Base-by-base conservation (phyloP, 495 filamentous ascomycete genomes). In the Penicillium waksmanii region DNA sequence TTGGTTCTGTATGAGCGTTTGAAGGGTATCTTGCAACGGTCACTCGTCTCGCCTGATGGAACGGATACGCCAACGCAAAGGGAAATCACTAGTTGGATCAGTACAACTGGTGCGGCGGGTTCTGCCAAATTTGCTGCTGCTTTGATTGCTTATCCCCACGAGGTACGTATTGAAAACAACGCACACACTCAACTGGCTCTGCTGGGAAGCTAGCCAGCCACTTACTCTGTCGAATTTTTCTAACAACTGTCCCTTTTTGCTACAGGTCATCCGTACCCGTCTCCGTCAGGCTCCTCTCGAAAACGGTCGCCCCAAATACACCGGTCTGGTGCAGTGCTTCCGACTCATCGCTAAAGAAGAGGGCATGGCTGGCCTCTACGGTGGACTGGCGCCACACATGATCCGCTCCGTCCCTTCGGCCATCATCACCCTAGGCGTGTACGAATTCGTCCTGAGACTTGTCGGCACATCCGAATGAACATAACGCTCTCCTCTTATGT, bases 401-500 rank as follows among this genome's bases (percentile, higher is more conserved):
- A 79, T 94, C 60, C 84, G 92, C 36, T 92, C 92, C 12, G 91
- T 96, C 3, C 92, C 92, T 5, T 92, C 89, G 51, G 92, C 92
- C 12, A 89, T 89, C 52, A 93, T 96, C 68, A 96, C 93, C 81
- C 93, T 96, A 65, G 91, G 91, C 58, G 93, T 92, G 72, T 96
- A 96, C 72, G 92, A 96, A 72, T 85, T 83, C 31, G 90, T 95
- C 57, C 76, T 96, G 51, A 84, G 84, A 42, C 59, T 88, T 73
- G 61, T 69, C n/a, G 55, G 62, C 34, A 46, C 59, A 18, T 59
- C 64, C 21, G 60, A 48, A 50, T 57, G 19, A 31, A 56, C 21
- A 42, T 52, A 53, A 23, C 44, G 40, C 5, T 53, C 35, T 11
- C 7, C 27, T 23, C 38, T 23, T 9, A 2, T 31, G 27, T 31